Evolutionary conservation across 2,329 filamentous ascomycete genomes (phyloP), one percentile per base, ranked within the genome.

Genomic region (Helotiales sp.): DNA sequence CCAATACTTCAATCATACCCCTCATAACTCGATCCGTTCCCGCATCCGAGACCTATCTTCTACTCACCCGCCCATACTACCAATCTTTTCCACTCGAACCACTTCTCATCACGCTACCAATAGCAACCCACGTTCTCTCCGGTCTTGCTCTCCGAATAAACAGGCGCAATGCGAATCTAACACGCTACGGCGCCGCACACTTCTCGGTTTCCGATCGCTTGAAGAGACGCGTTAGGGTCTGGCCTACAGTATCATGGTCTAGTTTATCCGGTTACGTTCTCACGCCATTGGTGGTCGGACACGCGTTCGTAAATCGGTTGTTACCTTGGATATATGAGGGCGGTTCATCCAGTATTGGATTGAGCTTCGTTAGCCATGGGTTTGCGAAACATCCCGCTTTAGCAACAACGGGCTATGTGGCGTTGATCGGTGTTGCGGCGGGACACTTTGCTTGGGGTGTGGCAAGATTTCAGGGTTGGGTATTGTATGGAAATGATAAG

Each of bases 21-120:
- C 83, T 95, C 34, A 67, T 87, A 50, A 91, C 89, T 38, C 83
- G 81, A 57, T 91, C 89, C 46, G 83, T 95, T 6, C 77, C 87
- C 8, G 82, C 85, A 52, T 89, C 89, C 59, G 93, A 97, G 71
- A 86, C 86, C 50, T 96, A 92, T 74, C 86, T 98, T 49, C 87
- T 98, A 63, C 90, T 96, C 73, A 93, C 92, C 27, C 86, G 93
- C 60, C 93, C 96, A 49, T 86, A 95, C 73, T 98, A 98, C 77
- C 93, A 97, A 74, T 93, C 91, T 1, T 81, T 88, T 1, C 77
- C 90, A 15, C 81, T 89, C 52, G 93, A 97, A 71, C 90, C 91
- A 3, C 76, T 96, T 19, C 80, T 98, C 60, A 84, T 98, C 59
- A 85, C 81, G 42, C 73, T 91, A 1, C 92, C 93, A 2, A 77